phyloP scores from a whole-genome alignment of 2,329 filamentous ascomycete genomes.

The Trichophyton simii region DNA sequence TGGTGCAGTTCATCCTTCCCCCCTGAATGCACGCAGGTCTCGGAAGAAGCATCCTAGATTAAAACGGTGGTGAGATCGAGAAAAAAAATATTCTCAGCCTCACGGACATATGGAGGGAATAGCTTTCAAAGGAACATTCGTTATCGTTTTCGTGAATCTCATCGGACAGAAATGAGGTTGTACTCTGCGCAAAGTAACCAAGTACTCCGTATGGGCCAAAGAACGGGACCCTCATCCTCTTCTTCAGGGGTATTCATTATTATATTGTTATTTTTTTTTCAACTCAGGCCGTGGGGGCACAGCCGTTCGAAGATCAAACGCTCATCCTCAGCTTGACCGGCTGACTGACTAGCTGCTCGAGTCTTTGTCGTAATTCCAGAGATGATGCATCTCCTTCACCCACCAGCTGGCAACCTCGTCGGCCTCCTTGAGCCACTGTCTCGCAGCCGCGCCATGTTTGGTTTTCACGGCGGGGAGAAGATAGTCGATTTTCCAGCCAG shows the following conservation, averaged over 20 bases:
- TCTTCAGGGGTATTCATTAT: too few relatives aligned
- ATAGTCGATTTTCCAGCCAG: conserved; percentile 22
- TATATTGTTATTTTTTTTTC: too few relatives aligned
- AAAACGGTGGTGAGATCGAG: neutral
- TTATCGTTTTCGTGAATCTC: too few relatives aligned
- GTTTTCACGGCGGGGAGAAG: conserved; percentile 19
- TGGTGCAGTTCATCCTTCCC: too few relatives aligned
- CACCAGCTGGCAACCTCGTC: conserved; percentile 29
- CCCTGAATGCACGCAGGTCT: neutral
- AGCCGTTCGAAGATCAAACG: neutral
- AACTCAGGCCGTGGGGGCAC: neutral
- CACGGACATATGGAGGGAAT: neutral
- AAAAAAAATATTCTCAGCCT: conserved; percentile 1
- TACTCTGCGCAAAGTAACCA: too few relatives aligned
- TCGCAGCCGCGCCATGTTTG: conserved; percentile 23
- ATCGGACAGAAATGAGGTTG: too few relatives aligned
- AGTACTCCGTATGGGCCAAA: too few relatives aligned
- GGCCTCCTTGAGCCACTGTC: conserved; percentile 26
- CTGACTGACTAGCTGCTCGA: too few relatives aligned
- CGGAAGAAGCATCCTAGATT: neutral
- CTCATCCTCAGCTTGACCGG: neutral
- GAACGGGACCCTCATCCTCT: too few relatives aligned
- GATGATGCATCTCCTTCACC: conserved; percentile 22
- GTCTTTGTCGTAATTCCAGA: conserved; percentile 13
- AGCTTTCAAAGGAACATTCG: too few relatives aligned